Evolutionary conservation across 2,329 filamentous ascomycete genomes (phyloP).

Genomic region (Fusarium camptoceras): DNA sequence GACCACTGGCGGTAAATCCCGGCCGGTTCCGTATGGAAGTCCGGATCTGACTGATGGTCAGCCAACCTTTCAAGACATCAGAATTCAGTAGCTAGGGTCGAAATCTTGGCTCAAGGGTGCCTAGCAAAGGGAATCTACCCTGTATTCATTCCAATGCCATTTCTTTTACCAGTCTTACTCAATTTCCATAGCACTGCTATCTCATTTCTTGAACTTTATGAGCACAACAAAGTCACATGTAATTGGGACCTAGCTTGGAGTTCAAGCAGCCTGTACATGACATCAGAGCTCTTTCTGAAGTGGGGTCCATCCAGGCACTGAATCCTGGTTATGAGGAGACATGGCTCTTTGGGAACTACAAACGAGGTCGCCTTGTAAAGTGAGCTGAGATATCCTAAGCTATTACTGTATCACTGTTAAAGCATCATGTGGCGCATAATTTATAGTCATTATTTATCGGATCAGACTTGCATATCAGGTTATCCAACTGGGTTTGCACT

Average conservation of each 20-base stretch:
- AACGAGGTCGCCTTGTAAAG: background rate
- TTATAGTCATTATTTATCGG: background rate
- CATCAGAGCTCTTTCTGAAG: constrained; percentile 16
- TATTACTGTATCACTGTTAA: constrained; percentile 7
- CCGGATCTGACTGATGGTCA: constrained; percentile 32
- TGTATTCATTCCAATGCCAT: background rate
- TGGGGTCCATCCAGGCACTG: background rate
- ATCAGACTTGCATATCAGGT: background rate
- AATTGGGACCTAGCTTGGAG: background rate
- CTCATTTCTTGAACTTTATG: background rate
- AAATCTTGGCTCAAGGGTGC: constrained; percentile 22
- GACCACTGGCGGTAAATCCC: constrained; percentile 42
- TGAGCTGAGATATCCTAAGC: constrained; percentile 4
- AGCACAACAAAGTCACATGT: constrained; percentile 1
- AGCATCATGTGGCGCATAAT: constrained; percentile 2
- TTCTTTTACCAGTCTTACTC: background rate
- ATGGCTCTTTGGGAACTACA: background rate
- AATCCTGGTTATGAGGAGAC: background rate
- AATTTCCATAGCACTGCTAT: background rate
- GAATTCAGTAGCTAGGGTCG: constrained; percentile 26
- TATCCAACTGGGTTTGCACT: background rate
- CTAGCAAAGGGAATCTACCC: constrained; percentile 10
- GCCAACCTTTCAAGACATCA: constrained; percentile 33
- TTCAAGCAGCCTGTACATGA: constrained; percentile 1
- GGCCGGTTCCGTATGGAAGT: constrained; percentile 32